phyloP scores from a whole-genome alignment of 1,284 basidiomycete genomes.

The Waitea zeae region DNA sequence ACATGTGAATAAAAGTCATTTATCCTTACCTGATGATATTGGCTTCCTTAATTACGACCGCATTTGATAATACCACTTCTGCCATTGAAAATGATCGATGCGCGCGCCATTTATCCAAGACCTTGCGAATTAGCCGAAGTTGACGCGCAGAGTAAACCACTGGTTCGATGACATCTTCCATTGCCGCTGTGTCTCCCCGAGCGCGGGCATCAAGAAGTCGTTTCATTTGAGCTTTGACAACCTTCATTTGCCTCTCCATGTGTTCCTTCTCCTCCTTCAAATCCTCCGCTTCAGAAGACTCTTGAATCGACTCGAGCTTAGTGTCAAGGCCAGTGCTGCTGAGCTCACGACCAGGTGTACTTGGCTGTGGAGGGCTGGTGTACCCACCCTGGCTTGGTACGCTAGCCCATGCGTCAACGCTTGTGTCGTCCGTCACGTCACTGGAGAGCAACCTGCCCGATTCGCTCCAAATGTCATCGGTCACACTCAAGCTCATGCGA shows the following conservation, averaged over 20 bases:
- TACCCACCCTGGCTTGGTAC: conserved; percentile 32
- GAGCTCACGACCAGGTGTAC: conserved; percentile 48
- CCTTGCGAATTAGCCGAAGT: conserved; percentile 62
- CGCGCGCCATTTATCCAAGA: conserved; percentile 71
- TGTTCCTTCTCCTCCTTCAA: conserved; percentile 78
- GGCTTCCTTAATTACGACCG: conserved; percentile 84
- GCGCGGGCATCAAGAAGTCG: conserved; percentile 67
- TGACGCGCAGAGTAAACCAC: conserved; percentile 70
- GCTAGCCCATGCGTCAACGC: conserved; percentile 34
- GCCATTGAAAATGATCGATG: conserved; percentile 85
- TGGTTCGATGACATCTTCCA: conserved; percentile 50
- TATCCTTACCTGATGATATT: conserved; percentile 72
- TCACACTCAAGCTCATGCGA: conserved; percentile 46
- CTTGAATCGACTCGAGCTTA: conserved; percentile 55
- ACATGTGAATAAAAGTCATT: conserved; percentile 3
- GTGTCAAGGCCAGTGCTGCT: conserved; percentile 34
- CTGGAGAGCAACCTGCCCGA: conserved; percentile 54
- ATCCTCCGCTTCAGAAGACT: conserved; percentile 65
- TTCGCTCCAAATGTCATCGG: conserved; percentile 79
- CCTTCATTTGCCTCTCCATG: conserved; percentile 73
- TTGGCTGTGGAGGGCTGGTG: too few relatives aligned
- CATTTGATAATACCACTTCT: conserved; percentile 72
- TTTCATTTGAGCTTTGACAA: conserved; percentile 72
- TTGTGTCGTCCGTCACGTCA: conserved; percentile 75
- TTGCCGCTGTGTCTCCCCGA: conserved; percentile 51